These are phyloP conservation scores for Skeletonema costatum DNA, from an alignment of 108 stramenopile species.

Conservation along the genomic window DNA sequence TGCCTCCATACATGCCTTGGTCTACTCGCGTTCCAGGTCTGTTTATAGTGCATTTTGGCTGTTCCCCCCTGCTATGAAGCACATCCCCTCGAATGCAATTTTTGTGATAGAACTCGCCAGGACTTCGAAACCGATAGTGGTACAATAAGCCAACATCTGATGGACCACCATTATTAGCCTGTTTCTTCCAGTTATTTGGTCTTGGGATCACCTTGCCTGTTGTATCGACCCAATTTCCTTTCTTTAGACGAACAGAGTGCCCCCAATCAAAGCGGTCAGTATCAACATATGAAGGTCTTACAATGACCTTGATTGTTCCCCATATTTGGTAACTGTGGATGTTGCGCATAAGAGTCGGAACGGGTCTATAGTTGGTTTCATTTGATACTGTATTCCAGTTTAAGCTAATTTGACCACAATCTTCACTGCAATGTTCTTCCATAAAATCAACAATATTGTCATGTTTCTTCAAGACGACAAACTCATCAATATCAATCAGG, in stretches of 20 bases:
- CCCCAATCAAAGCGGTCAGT: constrained; percentile 1
- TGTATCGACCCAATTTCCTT: constrained; percentile 8
- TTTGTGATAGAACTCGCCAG: not conserved
- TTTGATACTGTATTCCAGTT: constrained; percentile 1
- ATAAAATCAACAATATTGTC: constrained; percentile 15
- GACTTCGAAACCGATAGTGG: not conserved
- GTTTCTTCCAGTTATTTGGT: not conserved
- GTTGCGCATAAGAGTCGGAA: not conserved
- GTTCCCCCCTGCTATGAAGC: not conserved
- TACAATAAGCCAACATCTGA: not conserved
- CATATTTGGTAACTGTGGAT: not conserved
- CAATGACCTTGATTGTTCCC: not conserved
- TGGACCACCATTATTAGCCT: not conserved
- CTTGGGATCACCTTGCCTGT: not conserved
- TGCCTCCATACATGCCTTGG: not conserved
- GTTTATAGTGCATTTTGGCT: not conserved
- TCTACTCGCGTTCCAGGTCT: too few relatives aligned
- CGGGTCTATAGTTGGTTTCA: not conserved
- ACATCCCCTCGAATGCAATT: not conserved
- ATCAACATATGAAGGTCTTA: not conserved
- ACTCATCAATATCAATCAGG: not conserved
- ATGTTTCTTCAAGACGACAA: constrained; percentile 17
- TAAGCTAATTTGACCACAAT: constrained; percentile 2
- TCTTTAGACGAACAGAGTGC: constrained; percentile 5
- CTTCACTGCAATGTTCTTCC: constrained; percentile 7